These are phyloP conservation scores for Colletotrichum sp. DNA, from an alignment of 2,329 filamentous ascomycete species.

Conservation along the genomic window DNA sequence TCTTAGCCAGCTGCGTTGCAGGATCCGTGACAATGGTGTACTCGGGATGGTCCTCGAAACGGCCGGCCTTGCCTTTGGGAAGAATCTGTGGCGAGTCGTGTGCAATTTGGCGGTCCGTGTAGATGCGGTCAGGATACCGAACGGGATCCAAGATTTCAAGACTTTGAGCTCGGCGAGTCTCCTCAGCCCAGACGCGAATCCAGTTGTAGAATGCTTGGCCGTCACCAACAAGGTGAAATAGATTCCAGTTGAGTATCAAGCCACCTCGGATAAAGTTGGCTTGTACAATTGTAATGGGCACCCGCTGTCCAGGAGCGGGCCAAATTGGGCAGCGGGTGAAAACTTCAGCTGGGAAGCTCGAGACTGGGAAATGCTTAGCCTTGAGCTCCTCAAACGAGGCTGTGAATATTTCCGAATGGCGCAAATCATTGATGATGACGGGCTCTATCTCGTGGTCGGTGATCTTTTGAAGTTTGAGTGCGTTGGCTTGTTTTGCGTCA, in stretches of 20 bases:
- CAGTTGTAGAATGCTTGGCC: slow-evolving; percentile 35
- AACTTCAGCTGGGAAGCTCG: slow-evolving; percentile 25
- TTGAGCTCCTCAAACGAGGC: slow-evolving; percentile 29
- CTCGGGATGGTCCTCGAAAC: slow-evolving; percentile 34
- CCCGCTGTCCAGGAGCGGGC: slow-evolving; percentile 26
- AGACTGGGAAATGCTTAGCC: slow-evolving; percentile 28
- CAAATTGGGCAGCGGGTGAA: slow-evolving; percentile 31
- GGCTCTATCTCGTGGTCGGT: slow-evolving; percentile 26
- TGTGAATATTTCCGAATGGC: slow-evolving; percentile 25
- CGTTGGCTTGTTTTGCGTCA: slow-evolving; percentile 32
- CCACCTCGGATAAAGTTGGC: slow-evolving; percentile 35
- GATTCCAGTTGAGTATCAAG: slow-evolving; percentile 29
- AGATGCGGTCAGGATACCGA: slow-evolving; percentile 30
- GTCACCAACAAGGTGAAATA: slow-evolving; percentile 39
- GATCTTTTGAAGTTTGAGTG: slow-evolving; percentile 33
- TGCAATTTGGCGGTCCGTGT: slow-evolving; percentile 32
- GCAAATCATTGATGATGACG: slow-evolving; percentile 30
- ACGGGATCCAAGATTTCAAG: slow-evolving; percentile 25
- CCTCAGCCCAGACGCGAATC: slow-evolving; percentile 39
- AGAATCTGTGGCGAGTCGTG: background rate
- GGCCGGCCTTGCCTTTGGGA: slow-evolving; percentile 28
- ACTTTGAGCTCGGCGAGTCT: slow-evolving; percentile 34
- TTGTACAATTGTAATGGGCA: slow-evolving; percentile 24
- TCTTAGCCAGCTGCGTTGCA: slow-evolving; percentile 31
- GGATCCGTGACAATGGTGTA: slow-evolving; percentile 33